Percentiles rank a stretch among this genome's conserved stretches.
Conservation (phyloP, 768 basidiomycete species). For the Polyporus arcularius region DNA sequence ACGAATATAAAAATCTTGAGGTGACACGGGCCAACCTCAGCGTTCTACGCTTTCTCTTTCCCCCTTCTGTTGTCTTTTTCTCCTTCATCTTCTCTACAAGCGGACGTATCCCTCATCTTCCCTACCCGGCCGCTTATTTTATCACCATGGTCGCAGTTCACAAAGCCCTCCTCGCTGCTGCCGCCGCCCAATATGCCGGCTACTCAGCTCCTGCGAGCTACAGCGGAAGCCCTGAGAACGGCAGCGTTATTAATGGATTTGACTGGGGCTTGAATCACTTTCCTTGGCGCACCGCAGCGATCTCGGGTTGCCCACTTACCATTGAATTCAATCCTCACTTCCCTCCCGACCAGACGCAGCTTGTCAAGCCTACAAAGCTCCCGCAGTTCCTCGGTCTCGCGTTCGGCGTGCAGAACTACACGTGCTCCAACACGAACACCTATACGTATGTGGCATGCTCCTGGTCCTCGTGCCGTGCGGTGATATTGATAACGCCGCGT, state of each 20-base stretch:
- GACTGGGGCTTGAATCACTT: neutral
- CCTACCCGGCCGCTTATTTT: neutral
- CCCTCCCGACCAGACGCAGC: constrained; percentile 32
- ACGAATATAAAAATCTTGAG: neutral
- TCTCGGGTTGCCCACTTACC: constrained; percentile 26
- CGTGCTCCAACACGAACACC: constrained; percentile 39
- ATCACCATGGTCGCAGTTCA: constrained; percentile 19
- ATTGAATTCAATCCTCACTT: constrained; percentile 24
- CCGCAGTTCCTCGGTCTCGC: constrained; percentile 45
- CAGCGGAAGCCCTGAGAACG: neutral
- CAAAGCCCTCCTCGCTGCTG: constrained; percentile 16
- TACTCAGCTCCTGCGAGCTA: neutral
- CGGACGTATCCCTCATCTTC: neutral
- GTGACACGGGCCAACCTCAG: neutral
- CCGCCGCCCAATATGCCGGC: constrained; percentile 3
- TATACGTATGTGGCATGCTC: constrained; percentile 42
- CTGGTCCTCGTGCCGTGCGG: neutral
- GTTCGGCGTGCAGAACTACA: constrained; percentile 58
- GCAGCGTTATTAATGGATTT: neutral
- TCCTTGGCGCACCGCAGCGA: neutral
- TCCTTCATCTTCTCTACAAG: neutral
- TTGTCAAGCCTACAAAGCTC: constrained; percentile 36
- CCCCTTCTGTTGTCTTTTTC: neutral
- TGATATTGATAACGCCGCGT: too few relatives aligned
- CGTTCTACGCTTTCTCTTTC: constrained; percentile 3